Evolutionary conservation across 306 rosid species (phyloP), one percentile per base, ranked within the genome.

Genomic region (Ammopiptanthus mongolicus): DNA sequence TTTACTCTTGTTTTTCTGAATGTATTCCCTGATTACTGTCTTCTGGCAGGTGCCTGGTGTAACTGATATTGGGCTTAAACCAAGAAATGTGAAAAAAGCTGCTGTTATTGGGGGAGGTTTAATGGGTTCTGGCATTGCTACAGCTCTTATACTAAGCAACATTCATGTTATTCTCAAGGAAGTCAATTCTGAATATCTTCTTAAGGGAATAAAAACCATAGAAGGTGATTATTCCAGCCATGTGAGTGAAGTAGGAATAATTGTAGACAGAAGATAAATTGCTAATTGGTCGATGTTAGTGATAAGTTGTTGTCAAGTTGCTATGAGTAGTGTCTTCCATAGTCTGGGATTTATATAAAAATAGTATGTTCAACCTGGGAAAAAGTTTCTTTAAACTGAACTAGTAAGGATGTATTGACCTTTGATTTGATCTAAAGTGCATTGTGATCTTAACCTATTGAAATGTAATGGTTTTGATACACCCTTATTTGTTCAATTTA

Each of bases 91-190:
- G 78, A 90, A 85, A 90, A 92, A 95, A 77, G 92, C 85, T 74
- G 99, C 98, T 71, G 84, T 95, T 76, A 84, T 92, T 60, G 99
- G 99, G 46, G 99, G 99, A 85, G 99, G 99, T 88, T 78, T 95
- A 69, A 95, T 95, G 99, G 99, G 99, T 81, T 92, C 99, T 71
- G 99, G 99, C 84, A 95, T 92, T 74, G 97, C 97, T 64, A 92
- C 99, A 11, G 90, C 97, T 65, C 92, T 92, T 74, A 25, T 92
- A 77, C 51, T 92, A 39, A 74, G 94, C 87, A 95, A 90, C 77
- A 81, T 89, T 73, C 80, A 15, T 62, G 98, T 95, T 80, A 74
- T 92, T 56, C 97, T 92, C 58, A 95, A 90, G 91, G 99, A 95
- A 84, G 81, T 95, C 81, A 95, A 86, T 77, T 75, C 86, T 60